A percentile compares a stretch with the other conserved stretches of the same genome.
Conservation (phyloP, 2,329 filamentous ascomycete genomes). For the Ceratocystis alfenasii region DNA sequence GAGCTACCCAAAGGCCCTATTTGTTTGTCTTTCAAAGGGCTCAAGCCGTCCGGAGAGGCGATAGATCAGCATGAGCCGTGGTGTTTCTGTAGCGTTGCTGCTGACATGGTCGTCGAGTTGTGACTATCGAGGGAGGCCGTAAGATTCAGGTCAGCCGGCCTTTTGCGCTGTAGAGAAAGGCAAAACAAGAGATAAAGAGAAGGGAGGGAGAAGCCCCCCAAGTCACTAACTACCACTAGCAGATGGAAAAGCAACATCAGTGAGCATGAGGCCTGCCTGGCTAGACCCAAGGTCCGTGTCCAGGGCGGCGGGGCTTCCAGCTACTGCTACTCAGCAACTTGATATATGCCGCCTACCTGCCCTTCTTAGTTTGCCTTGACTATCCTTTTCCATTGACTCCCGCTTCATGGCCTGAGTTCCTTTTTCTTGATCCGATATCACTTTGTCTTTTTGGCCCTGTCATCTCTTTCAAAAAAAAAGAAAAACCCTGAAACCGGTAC, state of each 20-base stretch:
- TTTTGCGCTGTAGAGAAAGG: background rate
- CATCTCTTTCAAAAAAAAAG: background rate
- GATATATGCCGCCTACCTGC: background rate
- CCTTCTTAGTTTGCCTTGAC: background rate
- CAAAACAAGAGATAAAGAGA: background rate
- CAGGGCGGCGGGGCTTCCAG: background rate
- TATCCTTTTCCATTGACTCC: background rate
- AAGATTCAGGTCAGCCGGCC: background rate
- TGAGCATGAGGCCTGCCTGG: background rate
- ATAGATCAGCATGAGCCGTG: too few relatives aligned
- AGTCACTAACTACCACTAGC: background rate
- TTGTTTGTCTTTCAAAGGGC: too few relatives aligned
- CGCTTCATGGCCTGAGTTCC: too few relatives aligned
- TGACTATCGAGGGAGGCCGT: background rate
- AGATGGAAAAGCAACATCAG: too few relatives aligned
- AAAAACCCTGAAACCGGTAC: slow-evolving; percentile 5
- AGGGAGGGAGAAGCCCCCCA: background rate
- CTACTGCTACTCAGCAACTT: background rate
- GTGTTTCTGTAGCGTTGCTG: too few relatives aligned
- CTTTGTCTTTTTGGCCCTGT: background rate
- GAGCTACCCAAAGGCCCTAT: background rate
- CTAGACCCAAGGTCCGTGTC: background rate
- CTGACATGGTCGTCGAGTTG: too few relatives aligned
- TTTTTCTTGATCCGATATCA: too few relatives aligned
- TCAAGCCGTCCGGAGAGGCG: too few relatives aligned